Base-by-base conservation (phyloP, 768 basidiomycete species). In the Asterophora lycoperdoides region DNA sequence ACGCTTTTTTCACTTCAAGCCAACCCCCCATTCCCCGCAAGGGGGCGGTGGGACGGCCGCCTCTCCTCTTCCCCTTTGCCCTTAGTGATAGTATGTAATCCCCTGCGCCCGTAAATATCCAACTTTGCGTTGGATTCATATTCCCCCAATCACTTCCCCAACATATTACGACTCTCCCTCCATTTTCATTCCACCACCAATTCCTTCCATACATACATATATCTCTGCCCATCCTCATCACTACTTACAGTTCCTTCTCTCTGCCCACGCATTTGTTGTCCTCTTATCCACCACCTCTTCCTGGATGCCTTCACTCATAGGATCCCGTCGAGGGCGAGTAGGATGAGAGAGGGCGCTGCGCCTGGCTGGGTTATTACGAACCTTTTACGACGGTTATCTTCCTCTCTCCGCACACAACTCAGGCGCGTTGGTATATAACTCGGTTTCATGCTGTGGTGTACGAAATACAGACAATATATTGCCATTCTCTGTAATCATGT, bases 1-100 rank as follows among this genome's bases (percentile, higher is more conserved):
- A 88, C 86, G 86, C 84, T 83, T 68, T 77, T 78, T 83, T 79
- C 66, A 72, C 74, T 84, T 80, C 80, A 83, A 41, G 64, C 60
- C 57, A 59, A 53, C 52, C 55, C 40, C 47, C 35, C 35, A 34
- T 56, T 52, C 44, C 48, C 51, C 29, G 48, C 44, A 51, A n/a
- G 44, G 36, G 30, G 52, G 40, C 26, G 11, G 50, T 40, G 34
- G 28, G 55, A 17, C 44, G 58, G 59, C 52, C 43, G 60, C 59
- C 56, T 57, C 46, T 54, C 52, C 58, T 56, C 55, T 51, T 52
- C 57, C 57, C 30, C 45, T 36, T 39, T 57, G 49, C 53, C 53
- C n/a, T n/a, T n/a, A 43, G 41, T 53, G 61, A 60, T 45, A 46
- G 38, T 58, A 37, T 48, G 33, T 47, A 34, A 52, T 55, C 23